Conservation (phyloP, 768 basidiomycete genomes). For the Calocybe indica region DNA sequence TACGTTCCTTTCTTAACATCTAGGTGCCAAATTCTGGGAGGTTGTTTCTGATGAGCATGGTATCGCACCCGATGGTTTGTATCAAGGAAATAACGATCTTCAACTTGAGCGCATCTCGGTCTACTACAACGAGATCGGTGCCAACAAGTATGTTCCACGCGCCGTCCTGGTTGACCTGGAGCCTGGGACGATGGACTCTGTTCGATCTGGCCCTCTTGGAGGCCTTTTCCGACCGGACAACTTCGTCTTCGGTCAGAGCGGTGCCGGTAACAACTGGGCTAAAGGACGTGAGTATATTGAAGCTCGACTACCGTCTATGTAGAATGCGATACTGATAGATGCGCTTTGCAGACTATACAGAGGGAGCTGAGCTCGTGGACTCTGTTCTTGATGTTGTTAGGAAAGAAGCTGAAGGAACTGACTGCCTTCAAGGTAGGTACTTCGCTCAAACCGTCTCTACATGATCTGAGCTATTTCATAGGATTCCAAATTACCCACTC, state of each 20-base stretch:
- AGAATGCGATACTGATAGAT: conserved; percentile 5
- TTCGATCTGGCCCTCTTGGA: conserved; percentile 87
- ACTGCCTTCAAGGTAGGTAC: conserved; percentile 89
- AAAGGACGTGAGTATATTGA: conserved; percentile 82
- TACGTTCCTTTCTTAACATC: conserved; percentile 10
- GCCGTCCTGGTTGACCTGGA: conserved; percentile 97
- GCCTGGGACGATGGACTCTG: conserved; percentile 94
- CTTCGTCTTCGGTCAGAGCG: conserved; percentile 97
- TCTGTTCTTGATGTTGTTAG: conserved; percentile 96
- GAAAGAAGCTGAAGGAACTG: conserved; percentile 97
- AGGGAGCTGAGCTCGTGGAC: conserved; percentile 98
- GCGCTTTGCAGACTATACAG: conserved; percentile 64
- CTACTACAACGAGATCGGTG: conserved; percentile 95
- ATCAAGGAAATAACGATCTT: conserved; percentile 90
- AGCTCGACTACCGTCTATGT: neutral
- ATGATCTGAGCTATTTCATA: conserved; percentile 18
- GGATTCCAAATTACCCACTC: conserved; percentile 99
- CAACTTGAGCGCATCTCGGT: conserved; percentile 97
- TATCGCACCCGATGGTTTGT: conserved; percentile 87
- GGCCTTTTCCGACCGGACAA: conserved; percentile 95
- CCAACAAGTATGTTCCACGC: conserved; percentile 97
- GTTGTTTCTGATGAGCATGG: conserved; percentile 98
- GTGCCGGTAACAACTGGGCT: conserved; percentile 99
- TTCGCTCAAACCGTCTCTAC: conserved; percentile 1
- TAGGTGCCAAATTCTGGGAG: conserved; percentile 97